phyloP scores from a whole-genome alignment of 2,329 filamentous ascomycete species.

The Biscogniauxia sp. region DNA sequence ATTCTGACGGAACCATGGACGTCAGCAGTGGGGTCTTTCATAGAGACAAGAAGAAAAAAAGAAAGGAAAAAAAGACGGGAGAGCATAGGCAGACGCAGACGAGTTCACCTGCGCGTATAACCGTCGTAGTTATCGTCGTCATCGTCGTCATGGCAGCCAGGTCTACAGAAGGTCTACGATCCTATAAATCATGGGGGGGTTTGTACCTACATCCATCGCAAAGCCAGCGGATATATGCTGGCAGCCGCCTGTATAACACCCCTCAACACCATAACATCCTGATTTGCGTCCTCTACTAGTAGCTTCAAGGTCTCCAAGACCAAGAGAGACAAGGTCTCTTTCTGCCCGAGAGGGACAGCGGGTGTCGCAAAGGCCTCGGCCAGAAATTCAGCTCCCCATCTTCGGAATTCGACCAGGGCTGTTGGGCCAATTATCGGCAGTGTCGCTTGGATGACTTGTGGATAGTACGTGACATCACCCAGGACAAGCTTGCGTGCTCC shows the following conservation, averaged over 20 bases:
- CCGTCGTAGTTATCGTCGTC: no score
- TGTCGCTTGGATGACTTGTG: constrained; percentile 86
- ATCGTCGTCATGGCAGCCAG: constrained; percentile 19
- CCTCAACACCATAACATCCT: constrained; percentile 79
- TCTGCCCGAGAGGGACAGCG: constrained; percentile 71
- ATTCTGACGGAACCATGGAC: constrained; percentile 58
- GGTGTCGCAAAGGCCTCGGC: constrained; percentile 95
- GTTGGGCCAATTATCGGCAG: constrained; percentile 82
- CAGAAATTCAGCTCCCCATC: constrained; percentile 96
- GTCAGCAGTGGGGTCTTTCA: constrained; percentile 20
- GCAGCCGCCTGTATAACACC: constrained; percentile 84
- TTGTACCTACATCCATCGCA: constrained; percentile 86
- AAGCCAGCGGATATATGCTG: constrained; percentile 87
- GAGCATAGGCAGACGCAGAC: constrained; percentile 12
- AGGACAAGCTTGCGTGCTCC: constrained; percentile 88
- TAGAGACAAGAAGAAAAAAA: no score
- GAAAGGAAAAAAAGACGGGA: constrained; percentile 5
- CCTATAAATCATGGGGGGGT: constrained; percentile 14
- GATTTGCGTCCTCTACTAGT: constrained; percentile 67
- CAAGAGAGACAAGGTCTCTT: constrained; percentile 73
- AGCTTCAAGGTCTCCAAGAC: constrained; percentile 75
- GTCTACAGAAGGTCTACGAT: constrained; percentile 31
- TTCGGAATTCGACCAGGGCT: constrained; percentile 74
- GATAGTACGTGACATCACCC: constrained; percentile 82
- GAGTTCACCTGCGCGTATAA: constrained; percentile 17